Evolutionary conservation across 1,284 basidiomycete species (phyloP), one percentile per base, ranked within the genome.

Genomic region (Trametes sp.): DNA sequence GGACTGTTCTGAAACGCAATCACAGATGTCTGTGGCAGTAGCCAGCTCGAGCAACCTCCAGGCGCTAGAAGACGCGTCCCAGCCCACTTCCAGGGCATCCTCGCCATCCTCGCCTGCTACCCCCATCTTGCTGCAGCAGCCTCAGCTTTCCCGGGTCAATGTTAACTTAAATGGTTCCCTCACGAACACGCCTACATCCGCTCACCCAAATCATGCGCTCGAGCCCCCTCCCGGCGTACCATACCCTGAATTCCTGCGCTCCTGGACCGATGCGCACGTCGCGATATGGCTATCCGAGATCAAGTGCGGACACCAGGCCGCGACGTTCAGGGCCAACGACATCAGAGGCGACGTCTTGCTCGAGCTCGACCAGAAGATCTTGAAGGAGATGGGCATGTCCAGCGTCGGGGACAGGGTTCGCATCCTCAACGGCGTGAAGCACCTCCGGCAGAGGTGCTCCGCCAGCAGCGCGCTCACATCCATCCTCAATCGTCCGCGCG

Each of bases 401-500:
- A 95, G 91, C 75, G 90, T 98, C 45, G 96, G 96, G 6, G 96
- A 98, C 75, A 81, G 95, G 54, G 87, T 98, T 19, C 87, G 94
- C 72, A 90, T 98, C 55, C 73, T 94, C 19, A 91, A 88, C 59
- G 96, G 88, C 0, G 91, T 98, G 65, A 95, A 95, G 73, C 77
- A 81, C 10, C 81, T 98, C 7, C 82, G 95, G 35, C 84, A 87
- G 63, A 78, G 71, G 68, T 87, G 85, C 67, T 81, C 81, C 23
- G 62, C 75, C 2, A 64, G 70, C 13, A 63, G 69, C 14, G 72
- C 70, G 2, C 67, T 71, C 21, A 62, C 68, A n/a, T 73, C 72
- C 28, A 70, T 70, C 54, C 60, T 66, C 49, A 73, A 70, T 54
- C 70, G 70, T 19, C 69, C 73, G 4, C 65, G 69, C 14, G 54